phyloP scores from a whole-genome alignment of 495 filamentous ascomycete species.

The Daldinia loculata region DNA sequence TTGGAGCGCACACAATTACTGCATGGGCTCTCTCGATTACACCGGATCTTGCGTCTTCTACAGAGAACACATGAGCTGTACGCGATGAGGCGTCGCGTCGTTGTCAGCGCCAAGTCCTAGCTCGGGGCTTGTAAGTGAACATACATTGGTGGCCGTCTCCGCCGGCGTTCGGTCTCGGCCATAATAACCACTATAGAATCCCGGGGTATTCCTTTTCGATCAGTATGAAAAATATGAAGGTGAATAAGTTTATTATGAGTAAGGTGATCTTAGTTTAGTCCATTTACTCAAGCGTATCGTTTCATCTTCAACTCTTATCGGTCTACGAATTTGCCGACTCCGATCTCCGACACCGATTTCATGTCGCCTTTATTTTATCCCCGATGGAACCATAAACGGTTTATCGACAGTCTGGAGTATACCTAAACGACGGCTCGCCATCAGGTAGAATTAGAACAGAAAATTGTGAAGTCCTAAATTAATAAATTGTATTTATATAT shows the following conservation, averaged over 20 bases:
- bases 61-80: slow-evolving; percentile 60
- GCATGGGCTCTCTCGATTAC: slow-evolving; percentile 59
- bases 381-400: background rate
- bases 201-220: background rate
- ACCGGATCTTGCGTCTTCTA: slow-evolving; percentile 60
- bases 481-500: slow-evolving; percentile 6
- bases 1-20: slow-evolving; percentile 60
- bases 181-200: slow-evolving; percentile 22
- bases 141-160: slow-evolving; percentile 59
- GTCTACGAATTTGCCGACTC: slow-evolving; percentile 27
- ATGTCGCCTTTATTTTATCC: slow-evolving; percentile 4
- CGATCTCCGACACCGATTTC: slow-evolving; percentile 8
- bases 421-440: background rate
- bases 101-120: slow-evolving; percentile 22
- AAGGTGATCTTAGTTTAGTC: background rate
- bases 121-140: slow-evolving; percentile 14
- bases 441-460: background rate
- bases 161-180: slow-evolving; percentile 53
- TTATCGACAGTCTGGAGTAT: background rate
- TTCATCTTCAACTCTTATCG: background rate
- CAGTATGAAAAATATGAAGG: slow-evolving; percentile 1
- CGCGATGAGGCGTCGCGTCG: background rate
- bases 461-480: background rate
- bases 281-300: background rate
- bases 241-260: slow-evolving; percentile 14